Percentiles rank a stretch among this genome's conserved stretches.
Evolutionary conservation across 441 rosid genomes (phyloP).

Genomic region (Pelargonium citronellum): DNA sequence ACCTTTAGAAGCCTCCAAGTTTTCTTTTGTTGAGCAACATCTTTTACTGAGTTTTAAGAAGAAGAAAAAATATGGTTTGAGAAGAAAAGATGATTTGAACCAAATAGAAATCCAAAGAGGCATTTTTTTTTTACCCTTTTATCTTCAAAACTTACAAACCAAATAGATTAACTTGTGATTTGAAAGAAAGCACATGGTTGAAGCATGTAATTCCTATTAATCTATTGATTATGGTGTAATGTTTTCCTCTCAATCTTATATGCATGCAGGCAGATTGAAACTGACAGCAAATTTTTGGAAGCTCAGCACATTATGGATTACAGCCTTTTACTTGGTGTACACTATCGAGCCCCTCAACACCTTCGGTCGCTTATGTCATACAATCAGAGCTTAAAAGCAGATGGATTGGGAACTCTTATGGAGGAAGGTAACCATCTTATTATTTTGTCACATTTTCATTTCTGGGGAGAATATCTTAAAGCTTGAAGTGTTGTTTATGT

Average conservation of each 20-base stretch:
- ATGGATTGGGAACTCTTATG: slow-evolving; percentile 73
- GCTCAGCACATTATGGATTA: slow-evolving; percentile 87
- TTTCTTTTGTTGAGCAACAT: no score
- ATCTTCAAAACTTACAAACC: not conserved
- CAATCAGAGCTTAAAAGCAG: slow-evolving; percentile 37
- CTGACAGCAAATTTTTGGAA: slow-evolving; percentile 75
- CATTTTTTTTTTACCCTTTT: not conserved
- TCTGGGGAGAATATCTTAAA: not conserved
- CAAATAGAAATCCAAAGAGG: slow-evolving; percentile 19
- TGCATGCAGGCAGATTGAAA: slow-evolving; percentile 72
- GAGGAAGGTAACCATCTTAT: slow-evolving; percentile 62
- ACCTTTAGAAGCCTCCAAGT: no score
- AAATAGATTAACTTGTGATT: not conserved
- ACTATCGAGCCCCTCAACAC: slow-evolving; percentile 90
- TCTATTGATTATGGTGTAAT: slow-evolving; percentile 7
- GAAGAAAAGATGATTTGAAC: no score
- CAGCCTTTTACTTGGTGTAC: slow-evolving; percentile 87
- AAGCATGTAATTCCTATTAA: not conserved
- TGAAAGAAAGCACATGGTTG: not conserved
- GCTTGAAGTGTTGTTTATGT: not conserved
- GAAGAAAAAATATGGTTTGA: no score
- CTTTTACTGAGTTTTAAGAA: no score
- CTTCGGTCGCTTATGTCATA: slow-evolving; percentile 44
- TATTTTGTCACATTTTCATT: slow-evolving; percentile 6
- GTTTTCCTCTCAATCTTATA: slow-evolving; percentile 14